Base-by-base conservation (phyloP, 1,284 basidiomycete species). In the Cryptococcus floricola region DNA sequence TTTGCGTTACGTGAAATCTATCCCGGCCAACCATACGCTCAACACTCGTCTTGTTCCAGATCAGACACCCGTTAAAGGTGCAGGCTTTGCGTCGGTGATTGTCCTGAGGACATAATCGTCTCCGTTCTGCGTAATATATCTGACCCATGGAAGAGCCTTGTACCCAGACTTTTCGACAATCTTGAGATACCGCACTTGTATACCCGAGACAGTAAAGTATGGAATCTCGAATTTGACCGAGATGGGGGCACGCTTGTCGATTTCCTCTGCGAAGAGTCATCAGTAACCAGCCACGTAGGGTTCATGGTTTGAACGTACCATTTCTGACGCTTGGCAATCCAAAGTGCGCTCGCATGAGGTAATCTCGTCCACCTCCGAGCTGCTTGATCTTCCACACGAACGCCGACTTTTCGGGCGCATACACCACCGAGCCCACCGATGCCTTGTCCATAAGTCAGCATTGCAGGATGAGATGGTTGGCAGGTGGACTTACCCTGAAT, bases 341-440 rank as follows among this genome's bases (percentile, higher is more conserved):
- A 75, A 96, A 96, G 74, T 97, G 94, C 1, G 94, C 93, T 18
- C 93, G 82, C 92, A 96, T 95, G 57, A 96, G 81, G 77, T 92
- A 96, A 73, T 97, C 93, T 49, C 90, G 84, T 39, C 89, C 91
- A 8, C 93, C 93, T 5, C 89, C 92, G 0, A 96, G 82, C 73
- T 93, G 89, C 76, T 97, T 97, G 77, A 97, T 95, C 79, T 95
- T 96, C 94, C 93, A 97, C 7, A 96, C 89, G 70, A 97, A 96
- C 4, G 91, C 90, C 19, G 89, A 90, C 77, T 96, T 96, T 74
- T 97, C 94, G 0, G 93, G 93, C 0, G 89, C 91, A 69, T 97
- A 97, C 62, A 93, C 90, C 4, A 96, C 93, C 23, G 85, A 88
- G 4, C 93, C 93, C 19, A 91, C 92, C 14, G 90, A 87, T 19